Evolutionary conservation across 257 asterid species (phyloP), one percentile per base, ranked within the genome.

Genomic region (Eustoma russellianum): DNA sequence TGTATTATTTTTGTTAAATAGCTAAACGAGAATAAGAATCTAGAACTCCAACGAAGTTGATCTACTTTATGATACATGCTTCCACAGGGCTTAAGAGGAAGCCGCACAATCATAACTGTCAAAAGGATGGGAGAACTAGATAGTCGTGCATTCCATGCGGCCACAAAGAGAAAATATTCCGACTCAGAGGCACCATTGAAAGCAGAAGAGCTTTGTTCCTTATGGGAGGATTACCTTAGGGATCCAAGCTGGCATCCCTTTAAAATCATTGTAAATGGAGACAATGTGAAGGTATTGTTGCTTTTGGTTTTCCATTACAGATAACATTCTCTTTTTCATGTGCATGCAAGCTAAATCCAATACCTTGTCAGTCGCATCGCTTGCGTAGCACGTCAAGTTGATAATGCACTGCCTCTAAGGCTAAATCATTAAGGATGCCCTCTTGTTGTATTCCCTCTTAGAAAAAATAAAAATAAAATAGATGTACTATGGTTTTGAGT

Each of bases 161-260:
- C 74, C 63, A 68, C 68, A 17, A 65, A 80, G 71, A 67, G 52
- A 50, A 83, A 63, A 62, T 66, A 52, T 73, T 41, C 70, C 8
- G 50, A 11, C 52, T 63, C 66, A 64, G 84, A 74, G 19, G 72
- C 57, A 2, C 18, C 2, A 0, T 59, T 2, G 48, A 75, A 83
- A 58, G 94, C 86, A 41, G 0, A 13, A 17, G 62, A 77, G 43
- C 47, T 65, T 9, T 69, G 74, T 55, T 81, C 94, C 49, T 41
- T 63, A 56, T 86, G 94, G 94, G 92, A 86, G 13, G 80, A 75
- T 54, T 10, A 70, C 70, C 80, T 83, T 47, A 69, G 88, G 71
- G 94, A 86, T 76, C 74, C 94, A 64, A 70, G 50, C 63, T 86
- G 96, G 96, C 83, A 86, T 66, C 96, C 96, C 7, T 83, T 70